Base-by-base conservation (phyloP, 257 asterid species). In the Forsythia viridissima region DNA sequence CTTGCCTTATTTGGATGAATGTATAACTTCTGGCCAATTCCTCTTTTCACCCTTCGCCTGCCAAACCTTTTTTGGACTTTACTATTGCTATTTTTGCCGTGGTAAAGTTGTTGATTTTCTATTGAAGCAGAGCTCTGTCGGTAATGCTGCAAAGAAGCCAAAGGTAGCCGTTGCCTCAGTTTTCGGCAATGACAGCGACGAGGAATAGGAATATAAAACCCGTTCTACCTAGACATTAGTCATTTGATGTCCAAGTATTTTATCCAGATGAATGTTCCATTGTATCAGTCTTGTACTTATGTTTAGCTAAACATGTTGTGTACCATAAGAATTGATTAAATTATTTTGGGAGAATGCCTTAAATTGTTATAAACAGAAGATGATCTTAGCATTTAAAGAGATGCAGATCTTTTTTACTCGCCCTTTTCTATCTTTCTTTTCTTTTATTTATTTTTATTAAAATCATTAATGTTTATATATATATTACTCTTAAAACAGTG, bases 151-250 rank as follows among this genome's bases (percentile, higher is more conserved):
- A 16, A 93, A 90, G 92, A 95, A 90, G 93, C 94, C 92, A 11
- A 95, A 90, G 86, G 87, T 72, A 46, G 74, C 90, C n/a, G 79
- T 91, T 82, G 96, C 97, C 73, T 88, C 96, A 2, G 94, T 90
- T 78, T 94, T 95, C 75, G 76, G 84, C 79, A 82, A 89, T 36
- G 97, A 89, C 40, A 95, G 98, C 70, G 99, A 95, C 36, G 99
- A 92, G 74, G 97, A 90, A 67, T 91, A 88, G 83, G 48, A 57
- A 36, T 9, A 21, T 63, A 6, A 24, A 30, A 24, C 40, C n/a
- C 8, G 5, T 63, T 63, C 0, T 11, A 10, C 15, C n/a, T 59
- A 21, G 12, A 4, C 34, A 24, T 61, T 61, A 61, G 36, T 61
- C 18, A 30, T 61, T 61, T 61, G 38, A 61, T 61, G 69, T 8